Base-by-base conservation (phyloP, 345 rosid species). In the Aurinia saxatilis region DNA sequence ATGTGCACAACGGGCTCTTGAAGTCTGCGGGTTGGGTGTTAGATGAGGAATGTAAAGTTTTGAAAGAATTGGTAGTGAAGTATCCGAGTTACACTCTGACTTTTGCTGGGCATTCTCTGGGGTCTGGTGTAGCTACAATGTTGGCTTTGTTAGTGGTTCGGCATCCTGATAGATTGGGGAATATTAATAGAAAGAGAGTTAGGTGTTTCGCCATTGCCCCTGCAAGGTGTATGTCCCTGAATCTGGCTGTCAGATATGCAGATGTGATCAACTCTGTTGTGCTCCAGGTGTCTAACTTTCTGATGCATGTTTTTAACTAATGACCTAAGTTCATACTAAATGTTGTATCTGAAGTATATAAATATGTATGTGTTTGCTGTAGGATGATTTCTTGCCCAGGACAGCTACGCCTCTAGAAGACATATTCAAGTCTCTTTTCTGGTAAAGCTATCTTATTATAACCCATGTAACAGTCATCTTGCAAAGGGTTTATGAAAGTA, bases 351-450 rank as follows among this genome's bases (percentile, higher is more conserved):
- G 21, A 55, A 37, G 46, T 47, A 0, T 29, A n/a, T n/a, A n/a
- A n/a, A n/a, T n/a, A 2, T 31, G 19, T 10, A 12, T 15, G 30
- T 61, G 38, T 70, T 34, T 70, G 60, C 35, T 63, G 40, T 86
- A 93, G 96, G 99, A 93, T 81, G 99, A 93, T 66, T 93, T 90
- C 78, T 79, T 93, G 73, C 97, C 97, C 0, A 82, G 95, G 70
- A 93, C 92, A 31, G 91, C 99, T 56, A 93, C 97, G 9, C 97
- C 99, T 12, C 63, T 90, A 76, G 90, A 90, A 80, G 99, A 93
- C 82, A 90, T 93, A 66, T 93, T 93, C 90, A 87, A 87, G 78
- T 93, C 97, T 57, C 88, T 93, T 62, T 87, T 90, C 95, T 93
- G 99, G 99, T 87, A 85, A 52, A 8, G 45, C 50, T 49, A 31